A percentile compares a stretch with the other conserved stretches of the same genome.
Evolutionary conservation across 371 early-diverging fungal species (phyloP).

Genomic region (Cokeromyces recurvatus): DNA sequence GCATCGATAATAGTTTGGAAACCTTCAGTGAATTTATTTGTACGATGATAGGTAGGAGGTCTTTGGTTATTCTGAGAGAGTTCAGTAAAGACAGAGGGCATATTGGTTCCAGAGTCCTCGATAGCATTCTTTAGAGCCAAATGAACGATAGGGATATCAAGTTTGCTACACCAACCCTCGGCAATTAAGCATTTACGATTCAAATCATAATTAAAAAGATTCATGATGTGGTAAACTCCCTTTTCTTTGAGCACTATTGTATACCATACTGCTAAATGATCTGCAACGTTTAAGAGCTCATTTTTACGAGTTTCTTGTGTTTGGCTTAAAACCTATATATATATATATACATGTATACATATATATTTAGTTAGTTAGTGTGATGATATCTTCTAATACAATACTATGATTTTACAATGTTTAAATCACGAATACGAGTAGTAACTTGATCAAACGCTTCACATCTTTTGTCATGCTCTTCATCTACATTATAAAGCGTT

Average conservation of each 20-base stretch:
- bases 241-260: slow-evolving; percentile 92
- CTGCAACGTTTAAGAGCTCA: slow-evolving; percentile 78
- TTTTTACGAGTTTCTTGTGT: slow-evolving; percentile 74
- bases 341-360: too few species aligned
- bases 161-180: slow-evolving; percentile 94
- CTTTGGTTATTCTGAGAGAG: slow-evolving; percentile 75
- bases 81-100: slow-evolving; percentile 84
- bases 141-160: slow-evolving; percentile 71
- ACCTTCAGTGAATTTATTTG: slow-evolving; percentile 93
- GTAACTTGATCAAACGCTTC: slow-evolving; percentile 71
- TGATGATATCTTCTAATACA: too few species aligned
- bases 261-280: slow-evolving; percentile 78
- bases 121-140: slow-evolving; percentile 75
- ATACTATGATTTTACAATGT: slow-evolving; percentile 29
- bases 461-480: slow-evolving; percentile 71
- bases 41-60: slow-evolving; percentile 95
- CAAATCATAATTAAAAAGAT: slow-evolving; percentile 87
- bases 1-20: slow-evolving; percentile 99
- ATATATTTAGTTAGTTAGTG: too few species aligned
- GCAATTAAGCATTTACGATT: slow-evolving; percentile 92
- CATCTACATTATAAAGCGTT: slow-evolving; percentile 86
- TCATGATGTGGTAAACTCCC: slow-evolving; percentile 92
- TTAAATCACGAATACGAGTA: slow-evolving; percentile 37
- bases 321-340: slow-evolving; percentile 70
- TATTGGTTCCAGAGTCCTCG: slow-evolving; percentile 80